Evolutionary conservation across 2,329 filamentous ascomycete genomes (phyloP).

Genomic region (Leptographium radiaticola): DNA sequence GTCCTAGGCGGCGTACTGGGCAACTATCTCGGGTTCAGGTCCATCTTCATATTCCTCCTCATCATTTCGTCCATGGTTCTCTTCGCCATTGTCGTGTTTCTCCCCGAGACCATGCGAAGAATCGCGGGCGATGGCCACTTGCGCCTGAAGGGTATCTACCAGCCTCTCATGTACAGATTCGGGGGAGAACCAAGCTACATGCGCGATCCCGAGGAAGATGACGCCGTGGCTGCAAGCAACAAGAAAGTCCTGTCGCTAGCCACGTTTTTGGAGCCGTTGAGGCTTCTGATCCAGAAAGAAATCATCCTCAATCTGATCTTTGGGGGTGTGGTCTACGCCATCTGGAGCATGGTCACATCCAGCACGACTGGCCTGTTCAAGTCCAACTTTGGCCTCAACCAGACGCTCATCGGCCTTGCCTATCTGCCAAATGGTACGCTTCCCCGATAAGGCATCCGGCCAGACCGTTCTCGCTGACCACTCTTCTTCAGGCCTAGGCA

Average conservation of each 20-base stretch:
- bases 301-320: neutral
- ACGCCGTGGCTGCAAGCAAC: neutral
- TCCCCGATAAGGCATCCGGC: too few species aligned
- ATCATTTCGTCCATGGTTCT: neutral
- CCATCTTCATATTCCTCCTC: slow-evolving; percentile 1
- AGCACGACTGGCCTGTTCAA: neutral
- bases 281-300: neutral
- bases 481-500: neutral
- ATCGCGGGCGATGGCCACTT: neutral
- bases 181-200: neutral
- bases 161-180: neutral
- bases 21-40: neutral
- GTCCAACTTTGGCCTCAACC: neutral
- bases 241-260: neutral
- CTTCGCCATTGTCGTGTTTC: neutral
- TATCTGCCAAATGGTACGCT: neutral
- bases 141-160: neutral
- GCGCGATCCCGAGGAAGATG: neutral
- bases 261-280: neutral
- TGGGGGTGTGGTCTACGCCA: slow-evolving; percentile 1
- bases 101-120: slow-evolving; percentile 1
- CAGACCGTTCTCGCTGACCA: neutral
- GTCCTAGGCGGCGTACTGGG: neutral
- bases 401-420: neutral
- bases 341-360: slow-evolving; percentile 4